Base-by-base conservation (phyloP, 2,329 filamentous ascomycete species). In the Microsporum ferrugineum region DNA sequence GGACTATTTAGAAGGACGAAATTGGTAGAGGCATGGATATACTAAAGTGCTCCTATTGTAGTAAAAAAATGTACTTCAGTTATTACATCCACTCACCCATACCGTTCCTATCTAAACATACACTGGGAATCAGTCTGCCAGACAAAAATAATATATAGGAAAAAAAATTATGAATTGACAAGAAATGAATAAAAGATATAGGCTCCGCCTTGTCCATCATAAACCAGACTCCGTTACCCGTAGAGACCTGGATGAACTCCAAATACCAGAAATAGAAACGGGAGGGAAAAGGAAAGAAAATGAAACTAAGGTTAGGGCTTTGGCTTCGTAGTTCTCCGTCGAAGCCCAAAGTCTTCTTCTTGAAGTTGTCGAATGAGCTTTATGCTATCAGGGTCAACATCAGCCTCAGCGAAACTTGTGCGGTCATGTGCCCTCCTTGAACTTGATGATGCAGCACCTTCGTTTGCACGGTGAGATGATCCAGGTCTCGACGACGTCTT, bases 391-490 rank as follows among this genome's bases (percentile, higher is more conserved):
- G 71, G 70, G 64, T 78, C 76, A 6, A 71, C 67, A 27, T 71
- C 71, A 33, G 68, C 67, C 17, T 74, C 70, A n/a, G 64, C 58
- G 39, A 67, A 65, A 43, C 64, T 66, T 34, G 61, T 45, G 47
- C 66, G 67, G 5, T 71, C 67, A 49, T 65, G 67, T 63, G 10
- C 65, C 59, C 56, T 72, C 70, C 14, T 41, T 12, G 17, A 27
- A 29, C 27, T 38, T 4, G 47, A 43, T 33, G 33, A 14, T 2
- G 57, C 57, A 3, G 77, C 60, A 68, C 82, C 51, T 78, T 82
- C 64, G 75, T 78, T 57, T 81, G 79, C 57, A 82, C 84, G 65
- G 61, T 70, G 79, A 64, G 70, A 81, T 63, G 72, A 72, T 33
- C 67, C 63, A 60, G 68, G 69, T 5, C 72, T 67, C n/a, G 71